phyloP scores from a whole-genome alignment of 1,139 yeast species.

The Magnusiomyces tetraspermus region DNA sequence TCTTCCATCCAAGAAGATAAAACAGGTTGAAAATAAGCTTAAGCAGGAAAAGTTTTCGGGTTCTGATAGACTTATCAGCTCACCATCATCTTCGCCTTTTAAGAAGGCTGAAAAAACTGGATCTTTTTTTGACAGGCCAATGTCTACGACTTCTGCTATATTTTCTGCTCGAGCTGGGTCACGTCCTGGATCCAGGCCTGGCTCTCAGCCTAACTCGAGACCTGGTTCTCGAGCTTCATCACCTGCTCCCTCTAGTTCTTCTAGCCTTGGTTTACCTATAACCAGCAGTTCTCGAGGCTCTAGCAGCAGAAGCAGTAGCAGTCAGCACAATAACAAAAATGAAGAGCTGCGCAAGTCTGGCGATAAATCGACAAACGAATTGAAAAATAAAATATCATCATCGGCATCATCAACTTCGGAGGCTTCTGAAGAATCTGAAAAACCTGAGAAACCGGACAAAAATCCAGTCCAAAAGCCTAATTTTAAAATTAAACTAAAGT shows the following conservation, averaged over 20 bases:
- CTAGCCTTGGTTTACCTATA: neutral
- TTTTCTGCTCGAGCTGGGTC: neutral
- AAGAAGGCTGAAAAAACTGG: neutral
- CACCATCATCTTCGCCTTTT: neutral
- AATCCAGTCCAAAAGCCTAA: neutral
- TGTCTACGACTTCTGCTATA: neutral
- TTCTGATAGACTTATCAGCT: too few species aligned
- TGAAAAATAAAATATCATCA: neutral
- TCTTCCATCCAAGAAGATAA: too few species aligned
- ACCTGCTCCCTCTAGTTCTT: neutral
- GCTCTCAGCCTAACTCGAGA: neutral
- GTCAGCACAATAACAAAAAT: neutral
- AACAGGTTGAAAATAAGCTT: too few species aligned
- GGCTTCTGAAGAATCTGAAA: neutral
- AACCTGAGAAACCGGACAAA: neutral
- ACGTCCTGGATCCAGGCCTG: neutral
- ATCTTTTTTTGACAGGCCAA: neutral
- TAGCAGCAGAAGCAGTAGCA: neutral
- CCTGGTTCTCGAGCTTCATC: neutral
- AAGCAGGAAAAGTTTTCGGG: too few species aligned
- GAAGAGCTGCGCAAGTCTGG: neutral
- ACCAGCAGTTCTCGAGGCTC: neutral
- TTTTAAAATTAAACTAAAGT: slow-evolving; percentile 1
- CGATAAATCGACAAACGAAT: too few species aligned
- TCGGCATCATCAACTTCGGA: neutral